Evolutionary conservation across 352 stramenopile species (phyloP), one percentile per base, ranked within the genome.

Genomic region (Pythium inflatum): DNA sequence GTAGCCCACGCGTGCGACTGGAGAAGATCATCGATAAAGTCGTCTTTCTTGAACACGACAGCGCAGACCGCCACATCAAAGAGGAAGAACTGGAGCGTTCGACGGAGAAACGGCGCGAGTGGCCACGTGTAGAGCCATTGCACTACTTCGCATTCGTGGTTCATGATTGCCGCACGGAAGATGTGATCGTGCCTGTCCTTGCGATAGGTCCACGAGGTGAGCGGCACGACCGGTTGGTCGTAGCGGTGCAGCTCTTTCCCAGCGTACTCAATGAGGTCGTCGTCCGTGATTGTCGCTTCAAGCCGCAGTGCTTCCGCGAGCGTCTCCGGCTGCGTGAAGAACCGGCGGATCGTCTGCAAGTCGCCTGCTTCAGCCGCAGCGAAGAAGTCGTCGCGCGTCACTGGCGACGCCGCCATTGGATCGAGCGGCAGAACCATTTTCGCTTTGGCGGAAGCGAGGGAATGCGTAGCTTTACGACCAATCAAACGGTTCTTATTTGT

Each of bases 291-390:
- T 1, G 16, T 13, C 25, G 57, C 57, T 16, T 65, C 57, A 25
- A 65, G 16, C 5, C 41, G 41, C 20, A 65, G 31, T 24, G 36
- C 48, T 22, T 31, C 46, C 7, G 46, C 31, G 16, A 67, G 59
- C 16, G 25, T 22, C 25, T 18, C 3, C 0, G 51, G 62, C 41
- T 70, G 50, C 13, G 27, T 14, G 43, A 70, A 63, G 53, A 70
- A 55, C 18, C 62, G 38, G 38, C 58, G 28, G 12, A 70, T 8
- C 20, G 30, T 48, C 28, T 36, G 38, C 12, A 70, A 27, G 31
- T 70, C 62, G 51, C 62, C 62, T n/a, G 41, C 58, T 53, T 55
- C 62, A 22, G 43, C 62, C 16, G 62, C 62, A 20, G 51, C 49
- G 27, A 68, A 68, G 14, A 68, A 50, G 20, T 65, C 57, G 12